A percentile compares a stretch with the other conserved stretches of the same genome.
phyloP scores from a whole-genome alignment of 2,329 filamentous ascomycete genomes.

The Plenodomus tracheiphilus region DNA sequence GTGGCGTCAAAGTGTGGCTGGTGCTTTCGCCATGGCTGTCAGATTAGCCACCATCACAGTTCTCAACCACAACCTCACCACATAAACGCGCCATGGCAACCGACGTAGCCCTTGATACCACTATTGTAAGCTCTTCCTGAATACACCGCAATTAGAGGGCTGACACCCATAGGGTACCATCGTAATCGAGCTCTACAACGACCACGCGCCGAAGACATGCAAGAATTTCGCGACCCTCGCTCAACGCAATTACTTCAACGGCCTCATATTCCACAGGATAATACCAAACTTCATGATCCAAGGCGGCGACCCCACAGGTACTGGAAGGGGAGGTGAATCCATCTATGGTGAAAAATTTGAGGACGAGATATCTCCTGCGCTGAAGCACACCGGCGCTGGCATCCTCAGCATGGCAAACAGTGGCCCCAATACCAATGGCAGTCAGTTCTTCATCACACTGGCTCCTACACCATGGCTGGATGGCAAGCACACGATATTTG shows the following conservation, averaged over 20 bases:
- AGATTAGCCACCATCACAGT: conserved; percentile 21
- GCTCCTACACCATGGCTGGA: conserved; percentile 96
- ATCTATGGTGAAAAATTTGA: conserved; percentile 95
- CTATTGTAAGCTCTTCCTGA: conserved; percentile 4
- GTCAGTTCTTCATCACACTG: conserved; percentile 94
- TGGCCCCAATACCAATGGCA: conserved; percentile 90
- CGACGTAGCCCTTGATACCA: conserved; percentile 77
- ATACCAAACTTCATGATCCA: conserved; percentile 98
- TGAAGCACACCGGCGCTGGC: conserved; percentile 92
- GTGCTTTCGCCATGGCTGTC: conserved; percentile 4
- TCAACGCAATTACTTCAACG: conserved; percentile 84
- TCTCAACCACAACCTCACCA: conserved; percentile 16
- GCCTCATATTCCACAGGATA: conserved; percentile 86
- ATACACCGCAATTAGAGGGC: background rate
- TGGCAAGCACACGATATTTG: conserved; percentile 96
- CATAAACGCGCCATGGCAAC: conserved; percentile 50
- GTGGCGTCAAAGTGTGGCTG: conserved; percentile 19
- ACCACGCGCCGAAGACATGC: conserved; percentile 87
- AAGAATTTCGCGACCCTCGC: conserved; percentile 83
- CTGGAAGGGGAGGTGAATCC: conserved; percentile 81
- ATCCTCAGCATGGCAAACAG: conserved; percentile 97
- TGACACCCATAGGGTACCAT: conserved; percentile 69
- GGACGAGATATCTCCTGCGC: conserved; percentile 77
- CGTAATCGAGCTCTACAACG: conserved; percentile 83
- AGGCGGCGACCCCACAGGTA: conserved; percentile 91